These are phyloP conservation scores for Plantago ovata DNA, from an alignment of 257 asterid species.

Conservation along the genomic window DNA sequence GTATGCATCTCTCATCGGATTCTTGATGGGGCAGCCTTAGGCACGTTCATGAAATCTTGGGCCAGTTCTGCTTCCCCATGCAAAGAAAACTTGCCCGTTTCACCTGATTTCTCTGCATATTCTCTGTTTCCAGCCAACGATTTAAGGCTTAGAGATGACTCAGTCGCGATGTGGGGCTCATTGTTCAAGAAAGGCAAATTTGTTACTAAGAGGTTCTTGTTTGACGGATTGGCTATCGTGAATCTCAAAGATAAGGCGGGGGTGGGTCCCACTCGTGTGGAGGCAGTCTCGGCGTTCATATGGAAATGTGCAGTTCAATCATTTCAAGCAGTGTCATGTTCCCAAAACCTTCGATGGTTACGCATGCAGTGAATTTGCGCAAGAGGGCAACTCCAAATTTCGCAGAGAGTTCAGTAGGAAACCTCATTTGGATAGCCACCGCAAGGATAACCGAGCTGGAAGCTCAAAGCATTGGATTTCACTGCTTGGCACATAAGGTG, in stretches of 20 bases:
- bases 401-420: slow-evolving; percentile 41
- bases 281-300: slow-evolving; percentile 63
- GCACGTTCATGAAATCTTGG: slow-evolving; percentile 57
- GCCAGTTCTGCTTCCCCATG: slow-evolving; percentile 27
- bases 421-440: slow-evolving; percentile 59
- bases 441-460: slow-evolving; percentile 22
- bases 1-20: slow-evolving; percentile 58
- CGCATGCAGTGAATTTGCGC: slow-evolving; percentile 65
- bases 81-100: neutral
- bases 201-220: slow-evolving; percentile 55
- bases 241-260: slow-evolving; percentile 32
- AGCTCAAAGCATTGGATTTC: slow-evolving; percentile 8
- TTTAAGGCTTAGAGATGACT: slow-evolving; percentile 42
- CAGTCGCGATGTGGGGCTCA: slow-evolving; percentile 54
- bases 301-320: slow-evolving; percentile 53
- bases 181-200: slow-evolving; percentile 54
- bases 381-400: slow-evolving; percentile 44
- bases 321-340: slow-evolving; percentile 22
- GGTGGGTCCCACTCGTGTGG: slow-evolving; percentile 44
- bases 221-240: slow-evolving; percentile 35
- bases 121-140: slow-evolving; percentile 44
- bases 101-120: slow-evolving; percentile 47
- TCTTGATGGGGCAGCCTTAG: slow-evolving; percentile 62
- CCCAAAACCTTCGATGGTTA: slow-evolving; percentile 39
- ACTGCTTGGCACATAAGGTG: slow-evolving; percentile 32